Percentiles rank a stretch among this genome's conserved stretches.
phyloP scores from a whole-genome alignment of 495 filamentous ascomycete species.

The Penicillium subrubescens region DNA sequence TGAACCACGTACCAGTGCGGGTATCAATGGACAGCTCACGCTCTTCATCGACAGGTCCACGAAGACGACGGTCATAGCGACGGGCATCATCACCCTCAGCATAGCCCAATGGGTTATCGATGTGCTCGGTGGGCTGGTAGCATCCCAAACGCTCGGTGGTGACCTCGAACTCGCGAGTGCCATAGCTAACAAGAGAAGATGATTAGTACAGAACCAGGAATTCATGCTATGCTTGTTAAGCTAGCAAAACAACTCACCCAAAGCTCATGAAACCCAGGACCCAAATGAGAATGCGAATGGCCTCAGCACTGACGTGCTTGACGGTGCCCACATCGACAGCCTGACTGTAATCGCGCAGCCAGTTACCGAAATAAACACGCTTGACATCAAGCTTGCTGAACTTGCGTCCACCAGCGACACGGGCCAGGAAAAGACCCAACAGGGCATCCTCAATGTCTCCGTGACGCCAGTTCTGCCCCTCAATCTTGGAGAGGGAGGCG shows the following conservation, averaged over 20 bases:
- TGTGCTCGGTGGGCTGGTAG: constrained; percentile 86
- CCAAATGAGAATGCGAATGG: constrained; percentile 79
- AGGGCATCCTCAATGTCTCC: constrained; percentile 88
- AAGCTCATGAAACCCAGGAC: constrained; percentile 63
- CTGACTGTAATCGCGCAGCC: constrained; percentile 77
- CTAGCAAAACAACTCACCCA: constrained; percentile 27
- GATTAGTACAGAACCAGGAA: constrained; percentile 33
- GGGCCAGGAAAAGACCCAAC: constrained; percentile 73
- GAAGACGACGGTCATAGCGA: constrained; percentile 75
- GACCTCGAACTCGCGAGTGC: constrained; percentile 90
- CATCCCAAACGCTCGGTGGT: constrained; percentile 84
- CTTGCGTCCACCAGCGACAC: constrained; percentile 75
- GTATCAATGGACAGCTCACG: constrained; percentile 76
- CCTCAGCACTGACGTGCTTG: constrained; percentile 84
- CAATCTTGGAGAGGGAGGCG: constrained; percentile 71
- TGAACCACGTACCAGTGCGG: constrained; percentile 49
- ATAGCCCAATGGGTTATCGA: constrained; percentile 79
- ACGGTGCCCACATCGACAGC: constrained; percentile 80
- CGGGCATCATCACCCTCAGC: constrained; percentile 84
- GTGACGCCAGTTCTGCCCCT: constrained; percentile 91
- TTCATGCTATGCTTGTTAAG: background rate
- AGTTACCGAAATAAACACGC: constrained; percentile 88
- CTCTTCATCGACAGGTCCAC: constrained; percentile 77
- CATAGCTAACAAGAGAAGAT: constrained; percentile 55
- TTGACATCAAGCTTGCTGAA: constrained; percentile 87